Conservation (phyloP, 2,329 filamentous ascomycete genomes). For the Apiospora aurea region DNA sequence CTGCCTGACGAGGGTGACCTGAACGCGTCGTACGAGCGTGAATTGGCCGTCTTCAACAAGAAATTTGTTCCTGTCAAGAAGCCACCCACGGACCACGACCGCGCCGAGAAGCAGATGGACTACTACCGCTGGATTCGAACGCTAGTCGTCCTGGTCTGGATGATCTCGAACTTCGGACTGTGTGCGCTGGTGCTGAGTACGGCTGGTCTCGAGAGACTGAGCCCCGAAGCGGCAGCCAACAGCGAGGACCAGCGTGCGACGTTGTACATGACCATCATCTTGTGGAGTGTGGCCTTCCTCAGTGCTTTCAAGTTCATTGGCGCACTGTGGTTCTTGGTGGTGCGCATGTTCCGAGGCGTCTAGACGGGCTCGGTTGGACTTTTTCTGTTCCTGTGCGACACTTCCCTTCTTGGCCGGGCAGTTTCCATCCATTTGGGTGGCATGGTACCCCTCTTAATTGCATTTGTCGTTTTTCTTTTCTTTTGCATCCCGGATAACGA, state of each 20-base stretch:
- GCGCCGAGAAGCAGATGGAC: slow-evolving; percentile 89
- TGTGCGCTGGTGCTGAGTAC: slow-evolving; percentile 86
- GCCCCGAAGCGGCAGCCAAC: slow-evolving; percentile 50
- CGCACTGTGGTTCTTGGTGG: slow-evolving; percentile 90
- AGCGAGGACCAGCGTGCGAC: slow-evolving; percentile 66
- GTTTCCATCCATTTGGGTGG: not conserved
- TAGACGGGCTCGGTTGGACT: slow-evolving; percentile 37
- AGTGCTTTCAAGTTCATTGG: slow-evolving; percentile 88
- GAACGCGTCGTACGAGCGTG: slow-evolving; percentile 92
- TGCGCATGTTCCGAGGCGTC: slow-evolving; percentile 81
- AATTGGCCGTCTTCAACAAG: slow-evolving; percentile 74
- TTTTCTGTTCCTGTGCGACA: not conserved
- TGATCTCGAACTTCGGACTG: slow-evolving; percentile 93
- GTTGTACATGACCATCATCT: slow-evolving; percentile 84
- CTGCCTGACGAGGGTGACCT: slow-evolving; percentile 94
- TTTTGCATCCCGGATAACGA: slow-evolving; percentile 18
- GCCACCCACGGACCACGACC: slow-evolving; percentile 58
- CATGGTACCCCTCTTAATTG: not conserved
- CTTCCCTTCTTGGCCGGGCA: not conserved
- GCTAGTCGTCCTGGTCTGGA: slow-evolving; percentile 91
- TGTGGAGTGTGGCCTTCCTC: slow-evolving; percentile 88
- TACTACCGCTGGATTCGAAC: slow-evolving; percentile 98
- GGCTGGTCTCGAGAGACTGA: slow-evolving; percentile 78
- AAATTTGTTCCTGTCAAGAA: slow-evolving; percentile 80
- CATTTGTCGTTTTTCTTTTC: not conserved